Percentiles rank a stretch among this genome's conserved stretches.
phyloP scores from a whole-genome alignment of 2,329 filamentous ascomycete genomes.

The Colletotrichum gloeosporioides region DNA sequence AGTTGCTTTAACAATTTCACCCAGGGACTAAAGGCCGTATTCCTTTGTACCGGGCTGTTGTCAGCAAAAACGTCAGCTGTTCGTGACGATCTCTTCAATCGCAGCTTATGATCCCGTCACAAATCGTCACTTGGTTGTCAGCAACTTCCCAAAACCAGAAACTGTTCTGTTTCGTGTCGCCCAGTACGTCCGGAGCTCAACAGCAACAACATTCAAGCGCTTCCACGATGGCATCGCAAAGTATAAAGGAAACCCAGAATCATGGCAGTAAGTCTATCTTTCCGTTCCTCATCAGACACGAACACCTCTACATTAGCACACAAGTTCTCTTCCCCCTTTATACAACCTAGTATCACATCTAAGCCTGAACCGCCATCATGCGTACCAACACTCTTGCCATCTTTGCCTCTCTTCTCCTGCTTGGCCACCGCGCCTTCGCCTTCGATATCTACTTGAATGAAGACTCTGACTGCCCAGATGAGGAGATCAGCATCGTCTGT shows the following conservation, averaged over 20 bases:
- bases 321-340: fast-evolving
- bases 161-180: background rate
- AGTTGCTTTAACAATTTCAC: background rate
- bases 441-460: background rate
- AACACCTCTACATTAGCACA: background rate
- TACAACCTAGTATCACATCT: background rate
- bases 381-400: background rate
- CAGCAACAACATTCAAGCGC: background rate
- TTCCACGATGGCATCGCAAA: background rate
- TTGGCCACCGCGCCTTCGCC: background rate
- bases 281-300: background rate
- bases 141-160: fast-evolving
- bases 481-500: background rate
- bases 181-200: background rate
- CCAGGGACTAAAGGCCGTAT: fast-evolving
- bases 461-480: background rate
- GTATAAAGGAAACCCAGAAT: background rate
- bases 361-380: background rate
- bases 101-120: background rate
- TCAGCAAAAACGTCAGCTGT: background rate
- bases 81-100: background rate
- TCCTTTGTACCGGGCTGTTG: background rate
- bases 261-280: background rate
- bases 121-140: background rate
- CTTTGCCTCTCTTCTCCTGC: background rate